Evolutionary conservation across 2,329 filamentous ascomycete species (phyloP), one percentile per base, ranked within the genome.

Genomic region (Colletotrichum navitas): DNA sequence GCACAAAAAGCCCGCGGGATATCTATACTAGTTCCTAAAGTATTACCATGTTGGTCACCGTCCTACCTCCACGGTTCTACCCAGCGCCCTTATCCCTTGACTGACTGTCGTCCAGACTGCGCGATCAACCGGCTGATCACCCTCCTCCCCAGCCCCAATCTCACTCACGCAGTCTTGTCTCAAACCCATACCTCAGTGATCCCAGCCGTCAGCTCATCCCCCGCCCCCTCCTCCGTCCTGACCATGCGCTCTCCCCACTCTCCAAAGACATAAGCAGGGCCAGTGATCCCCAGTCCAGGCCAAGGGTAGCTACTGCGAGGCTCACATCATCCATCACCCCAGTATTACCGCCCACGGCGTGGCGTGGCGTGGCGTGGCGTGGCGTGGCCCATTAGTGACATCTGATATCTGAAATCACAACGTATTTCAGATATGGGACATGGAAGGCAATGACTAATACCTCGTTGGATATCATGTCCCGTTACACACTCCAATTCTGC

Each of bases 71-170:
- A 39, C 32, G 18, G 34, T 41, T 24, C 32, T 51, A 21, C 60
- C 24, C 60, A 10, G 32, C 10, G 29, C 14, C 45, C 36, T 8
- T 45, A n/a, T 26, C 32, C 34, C 59, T 51, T 8, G 24, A 24
- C 7, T 26, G 45, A 34, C 45, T 29, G n/a, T 14, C 52, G 47
- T 59, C 11, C 21, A 49, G 59, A 71, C 63, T 45, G 59, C 59
- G 68, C 45, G 58, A 68, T 68, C 52, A 60, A 55, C 59, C 68
- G 58, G 52, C 52, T 63, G 52, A 64, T 68, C 54, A 21, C n/a
- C 61, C 36, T 36, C 49, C 45, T 21, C 29, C 26, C 8, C 49
- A 39, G 26, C 47, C 26, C 14, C 64, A 26, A 36, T n/a, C 29
- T 71, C 56, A 52, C 39, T 36, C 47, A 41, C 14, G 5, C 32